Conservation (phyloP, 192 early-diverging fungal genomes). For the Umbelopsis isabellina region DNA sequence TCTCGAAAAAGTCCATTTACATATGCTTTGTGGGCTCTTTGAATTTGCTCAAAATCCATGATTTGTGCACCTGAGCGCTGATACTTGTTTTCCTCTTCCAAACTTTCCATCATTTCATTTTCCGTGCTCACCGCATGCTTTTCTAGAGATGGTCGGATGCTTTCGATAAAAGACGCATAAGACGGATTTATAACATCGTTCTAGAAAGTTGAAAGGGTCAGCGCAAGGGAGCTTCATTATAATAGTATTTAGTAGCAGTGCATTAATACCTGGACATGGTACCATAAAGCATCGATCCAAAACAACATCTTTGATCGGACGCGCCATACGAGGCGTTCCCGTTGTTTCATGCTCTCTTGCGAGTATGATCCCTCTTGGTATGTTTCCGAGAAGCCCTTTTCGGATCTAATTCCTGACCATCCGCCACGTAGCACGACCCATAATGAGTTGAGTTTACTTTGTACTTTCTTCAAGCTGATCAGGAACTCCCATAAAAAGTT, state of each 20-base stretch:
- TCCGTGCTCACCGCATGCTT: background rate
- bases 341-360: slow-evolving; percentile 35
- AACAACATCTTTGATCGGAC: slow-evolving; percentile 65
- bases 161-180: slow-evolving; percentile 4
- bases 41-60: slow-evolving; percentile 49
- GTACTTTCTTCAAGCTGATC: slow-evolving; percentile 57
- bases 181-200: slow-evolving; percentile 13
- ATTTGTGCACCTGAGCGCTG: background rate
- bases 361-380: slow-evolving; percentile 19
- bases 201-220: background rate
- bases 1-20: slow-evolving; percentile 37
- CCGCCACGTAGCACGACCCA: slow-evolving; percentile 38
- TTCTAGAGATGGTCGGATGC: background rate
- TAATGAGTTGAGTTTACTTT: slow-evolving; percentile 52
- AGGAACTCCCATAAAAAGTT: slow-evolving; percentile 66
- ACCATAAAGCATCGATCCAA: slow-evolving; percentile 73
- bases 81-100: no score
- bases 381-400: slow-evolving; percentile 18
- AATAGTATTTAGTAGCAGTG: background rate
- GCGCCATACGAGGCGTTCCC: slow-evolving; percentile 50
- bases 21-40: slow-evolving; percentile 38
- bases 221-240: background rate
- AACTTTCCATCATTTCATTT: background rate
- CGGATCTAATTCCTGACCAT: background rate
- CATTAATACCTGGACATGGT: slow-evolving; percentile 65